Base-by-base conservation (phyloP, 306 rosid species). In the Quillaja saponaria region DNA sequence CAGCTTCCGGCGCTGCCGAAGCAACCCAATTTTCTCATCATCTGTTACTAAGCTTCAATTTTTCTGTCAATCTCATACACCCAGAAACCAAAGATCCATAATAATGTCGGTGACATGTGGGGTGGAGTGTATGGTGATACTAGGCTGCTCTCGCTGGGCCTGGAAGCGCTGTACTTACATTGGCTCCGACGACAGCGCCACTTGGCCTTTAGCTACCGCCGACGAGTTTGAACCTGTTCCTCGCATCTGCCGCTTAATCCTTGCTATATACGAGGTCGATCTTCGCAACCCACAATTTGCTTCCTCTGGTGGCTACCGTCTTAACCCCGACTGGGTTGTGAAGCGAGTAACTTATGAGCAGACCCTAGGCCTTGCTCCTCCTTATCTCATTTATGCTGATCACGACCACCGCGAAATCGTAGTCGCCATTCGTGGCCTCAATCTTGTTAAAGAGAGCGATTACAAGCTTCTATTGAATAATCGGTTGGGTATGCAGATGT, bases 151-250 rank as follows among this genome's bases (percentile, higher is more conserved):
- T 4, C 87, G 99, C 9, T 92, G 99, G 99, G 72, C 80, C 0
- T 92, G 96, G 96, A 85, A 85, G 58, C 96, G 96, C n/a, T 92
- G 96, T 75, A 89, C 94, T 5, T 73, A 86, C 79, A 45, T 92
- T 13, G 96, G 99, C 40, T 65, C 86, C 28, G 81, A 92, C 81
- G 99, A 92, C 67, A 86, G 95, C 61, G 81, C 76, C 69, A 80
- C 90, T 6, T 89, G 99, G 96, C 31, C 95, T 0, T 10, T 66
- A 17, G 91, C 99, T 56, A 80, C 95, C 20, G 3, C 68, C 35
- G 84, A 69, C 8, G 96, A 92, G 66, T 84, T 92, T 68, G 90
- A 80, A 0, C 65, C 82, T 0, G 77, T 89, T 19, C 99, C 99
- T 3, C 94, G 89, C 13, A 49, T 89, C 52, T 86, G 99, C 67